Conservation (phyloP, 2,329 filamentous ascomycete genomes). For the Chalaropsis thielavioides region DNA sequence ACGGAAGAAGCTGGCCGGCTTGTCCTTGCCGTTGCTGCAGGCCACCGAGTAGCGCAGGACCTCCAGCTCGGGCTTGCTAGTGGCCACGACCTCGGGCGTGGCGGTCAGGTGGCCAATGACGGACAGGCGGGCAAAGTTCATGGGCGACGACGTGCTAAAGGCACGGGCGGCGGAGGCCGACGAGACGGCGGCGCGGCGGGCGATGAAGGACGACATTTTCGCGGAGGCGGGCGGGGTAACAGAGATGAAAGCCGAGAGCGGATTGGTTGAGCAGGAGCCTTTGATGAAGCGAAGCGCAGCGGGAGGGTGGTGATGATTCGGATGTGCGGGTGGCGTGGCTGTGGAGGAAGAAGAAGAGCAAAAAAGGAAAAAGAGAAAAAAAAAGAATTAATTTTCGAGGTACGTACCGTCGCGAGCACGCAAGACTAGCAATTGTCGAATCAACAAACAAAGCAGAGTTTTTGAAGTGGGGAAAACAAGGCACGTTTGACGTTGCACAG, state of each 20-base stretch:
- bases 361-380: background rate
- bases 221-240: background rate
- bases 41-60: constrained; percentile 66
- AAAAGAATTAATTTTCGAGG: background rate
- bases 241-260: background rate
- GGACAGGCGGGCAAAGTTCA: constrained; percentile 62
- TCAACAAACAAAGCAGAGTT: constrained; percentile 2
- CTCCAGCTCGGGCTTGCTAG: constrained; percentile 51
- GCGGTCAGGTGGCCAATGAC: constrained; percentile 74
- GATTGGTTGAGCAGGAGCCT: constrained; percentile 1
- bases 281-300: constrained; percentile 7
- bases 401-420: background rate
- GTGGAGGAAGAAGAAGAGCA: background rate
- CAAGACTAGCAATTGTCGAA: background rate
- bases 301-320: constrained; percentile 4
- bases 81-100: constrained; percentile 59
- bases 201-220: constrained; percentile 35
- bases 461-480: background rate
- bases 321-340: background rate
- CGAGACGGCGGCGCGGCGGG: constrained; percentile 36
- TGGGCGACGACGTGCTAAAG: constrained; percentile 59
- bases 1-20: constrained; percentile 72
- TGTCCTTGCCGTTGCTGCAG: constrained; percentile 51
- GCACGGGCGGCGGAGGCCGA: constrained; percentile 41
- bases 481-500: background rate